Conservation (phyloP, 148 eudicot species). For the Vaccinium vitisidaea region DNA sequence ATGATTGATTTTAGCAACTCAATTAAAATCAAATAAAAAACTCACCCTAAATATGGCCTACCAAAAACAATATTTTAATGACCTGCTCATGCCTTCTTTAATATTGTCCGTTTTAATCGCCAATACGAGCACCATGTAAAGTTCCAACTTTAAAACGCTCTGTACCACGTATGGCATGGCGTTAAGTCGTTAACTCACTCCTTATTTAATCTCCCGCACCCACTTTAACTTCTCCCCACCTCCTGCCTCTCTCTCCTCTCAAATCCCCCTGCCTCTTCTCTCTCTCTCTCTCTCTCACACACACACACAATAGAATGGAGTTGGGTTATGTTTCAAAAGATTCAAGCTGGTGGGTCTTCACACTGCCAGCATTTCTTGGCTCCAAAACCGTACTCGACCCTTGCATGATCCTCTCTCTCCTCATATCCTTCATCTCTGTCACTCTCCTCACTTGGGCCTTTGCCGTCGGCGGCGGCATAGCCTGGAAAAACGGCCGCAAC, state of each 20-base stretch:
- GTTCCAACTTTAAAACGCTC: too few species aligned
- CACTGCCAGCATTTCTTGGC: constrained; percentile 29
- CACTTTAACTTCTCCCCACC: background rate
- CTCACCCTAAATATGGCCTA: too few species aligned
- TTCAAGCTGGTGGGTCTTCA: constrained; percentile 28
- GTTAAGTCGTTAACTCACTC: too few species aligned
- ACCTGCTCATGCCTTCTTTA: too few species aligned
- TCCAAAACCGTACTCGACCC: constrained; percentile 21
- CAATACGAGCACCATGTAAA: too few species aligned
- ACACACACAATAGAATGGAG: background rate
- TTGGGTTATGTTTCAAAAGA: constrained; percentile 13
- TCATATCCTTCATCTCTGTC: constrained; percentile 17
- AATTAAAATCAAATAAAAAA: too few species aligned
- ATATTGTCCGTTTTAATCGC: too few species aligned
- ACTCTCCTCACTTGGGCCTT: constrained; percentile 38
- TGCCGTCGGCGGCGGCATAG: constrained; percentile 49
- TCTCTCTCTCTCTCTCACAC: background rate
- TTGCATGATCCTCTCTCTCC: constrained; percentile 13
- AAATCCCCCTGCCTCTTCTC: background rate
- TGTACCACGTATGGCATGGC: too few species aligned
- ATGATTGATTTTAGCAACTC: too few species aligned
- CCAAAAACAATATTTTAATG: too few species aligned
- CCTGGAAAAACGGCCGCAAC: constrained; percentile 56
- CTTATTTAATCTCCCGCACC: constrained; percentile 1
- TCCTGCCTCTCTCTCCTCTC: background rate